Conservation (phyloP, 1,139 yeast species). For the Yamadazyma sp. region DNA sequence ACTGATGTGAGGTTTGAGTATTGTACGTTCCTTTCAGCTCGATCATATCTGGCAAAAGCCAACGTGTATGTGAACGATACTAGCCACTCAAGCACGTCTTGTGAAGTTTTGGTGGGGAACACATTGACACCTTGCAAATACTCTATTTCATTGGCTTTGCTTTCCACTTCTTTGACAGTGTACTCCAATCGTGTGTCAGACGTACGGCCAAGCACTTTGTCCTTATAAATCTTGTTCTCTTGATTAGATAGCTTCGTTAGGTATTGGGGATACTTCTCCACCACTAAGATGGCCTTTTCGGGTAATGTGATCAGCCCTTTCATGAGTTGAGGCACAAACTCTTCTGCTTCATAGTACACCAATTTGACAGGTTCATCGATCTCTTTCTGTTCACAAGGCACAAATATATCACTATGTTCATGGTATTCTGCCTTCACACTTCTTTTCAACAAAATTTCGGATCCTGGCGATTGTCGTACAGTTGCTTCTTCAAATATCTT, state of each 20-base stretch:
- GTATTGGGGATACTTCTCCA: constrained; percentile 50
- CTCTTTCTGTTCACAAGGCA: constrained; percentile 47
- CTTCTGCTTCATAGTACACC: constrained; percentile 46
- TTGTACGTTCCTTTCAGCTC: constrained; percentile 50
- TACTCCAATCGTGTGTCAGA: constrained; percentile 20
- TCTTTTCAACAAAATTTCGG: constrained; percentile 35
- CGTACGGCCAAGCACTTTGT: constrained; percentile 29
- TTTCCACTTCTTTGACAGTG: constrained; percentile 39
- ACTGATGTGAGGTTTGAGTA: constrained; percentile 55
- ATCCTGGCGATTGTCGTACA: constrained; percentile 7
- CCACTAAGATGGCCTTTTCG: constrained; percentile 36
- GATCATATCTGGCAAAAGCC: constrained; percentile 53
- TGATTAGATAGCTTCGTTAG: constrained; percentile 41
- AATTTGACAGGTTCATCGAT: constrained; percentile 44
- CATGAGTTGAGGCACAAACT: constrained; percentile 37
- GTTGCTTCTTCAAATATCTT: constrained; percentile 38
- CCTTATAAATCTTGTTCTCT: constrained; percentile 48
- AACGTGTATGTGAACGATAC: constrained; percentile 58
- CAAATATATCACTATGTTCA: constrained; percentile 45
- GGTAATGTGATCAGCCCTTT: constrained; percentile 16
- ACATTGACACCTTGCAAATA: constrained; percentile 39
- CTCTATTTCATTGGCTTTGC: constrained; percentile 28
- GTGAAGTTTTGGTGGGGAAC: constrained; percentile 44
- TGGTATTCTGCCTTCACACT: constrained; percentile 42
- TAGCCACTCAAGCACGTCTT: constrained; percentile 56